phyloP scores from a whole-genome alignment of 306 rosid species.

The Luffa aegyptiaca region DNA sequence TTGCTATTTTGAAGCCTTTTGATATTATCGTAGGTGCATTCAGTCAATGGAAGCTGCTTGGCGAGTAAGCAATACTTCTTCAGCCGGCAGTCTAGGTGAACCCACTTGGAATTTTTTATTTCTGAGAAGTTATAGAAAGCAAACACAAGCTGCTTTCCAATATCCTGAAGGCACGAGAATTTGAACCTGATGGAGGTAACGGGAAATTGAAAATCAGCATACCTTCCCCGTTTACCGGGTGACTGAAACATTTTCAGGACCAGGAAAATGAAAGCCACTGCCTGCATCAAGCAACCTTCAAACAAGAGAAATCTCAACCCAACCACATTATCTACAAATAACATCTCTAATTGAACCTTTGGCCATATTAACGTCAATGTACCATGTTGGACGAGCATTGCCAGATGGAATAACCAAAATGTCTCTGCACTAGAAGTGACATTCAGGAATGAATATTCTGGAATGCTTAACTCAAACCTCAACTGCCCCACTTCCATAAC shows the following conservation, averaged over 20 bases:
- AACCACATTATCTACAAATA: conserved; percentile 76
- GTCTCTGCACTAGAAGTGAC: conserved; percentile 29
- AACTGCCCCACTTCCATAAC: conserved; percentile 30
- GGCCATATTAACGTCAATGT: conserved; percentile 57
- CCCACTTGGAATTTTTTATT: conserved; percentile 58
- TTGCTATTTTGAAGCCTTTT: conserved; percentile 57
- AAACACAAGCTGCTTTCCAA: conserved; percentile 64
- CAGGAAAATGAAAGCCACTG: conserved; percentile 47
- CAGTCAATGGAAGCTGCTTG: conserved; percentile 62
- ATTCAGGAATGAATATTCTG: conserved; percentile 25
- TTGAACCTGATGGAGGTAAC: conserved; percentile 74
- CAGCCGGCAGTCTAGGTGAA: conserved; percentile 53
- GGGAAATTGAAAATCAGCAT: conserved; percentile 50
- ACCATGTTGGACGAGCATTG: conserved; percentile 43
- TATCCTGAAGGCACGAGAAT: conserved; percentile 43
- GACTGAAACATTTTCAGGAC: conserved; percentile 46
- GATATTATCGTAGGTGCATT: conserved; percentile 89
- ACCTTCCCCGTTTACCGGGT: conserved; percentile 35
- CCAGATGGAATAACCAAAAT: conserved; percentile 38
- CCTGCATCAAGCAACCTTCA: conserved; percentile 77
- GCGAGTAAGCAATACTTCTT: conserved; percentile 52
- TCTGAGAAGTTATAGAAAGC: conserved; percentile 54
- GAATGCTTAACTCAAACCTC: conserved; percentile 35
- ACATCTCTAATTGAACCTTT: conserved; percentile 72
- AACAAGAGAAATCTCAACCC: conserved; percentile 71